Evolutionary conservation across 202 grass and related monocot genomes (phyloP), one percentile per base, ranked within the genome.

Genomic region (Schoenoplectus tabernaemontani): DNA sequence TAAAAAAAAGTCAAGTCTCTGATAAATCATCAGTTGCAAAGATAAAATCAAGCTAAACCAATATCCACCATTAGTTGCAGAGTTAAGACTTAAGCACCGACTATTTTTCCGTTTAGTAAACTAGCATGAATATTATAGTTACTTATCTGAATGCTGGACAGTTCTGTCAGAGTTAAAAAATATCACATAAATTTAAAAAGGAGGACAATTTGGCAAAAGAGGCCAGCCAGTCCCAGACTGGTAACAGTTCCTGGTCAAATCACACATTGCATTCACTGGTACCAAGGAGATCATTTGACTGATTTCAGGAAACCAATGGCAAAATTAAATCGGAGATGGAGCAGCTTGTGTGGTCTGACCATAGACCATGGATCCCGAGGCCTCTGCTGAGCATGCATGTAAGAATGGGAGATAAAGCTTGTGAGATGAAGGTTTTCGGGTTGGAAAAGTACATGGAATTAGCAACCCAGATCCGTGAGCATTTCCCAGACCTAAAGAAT

Each of bases 341-440:
- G 23, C 61, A 48, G 16, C 39, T 91, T 65, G 90, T 93, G 30
- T 93, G 93, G 78, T 96, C 88, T 1, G 65, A 78, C 44, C 81
- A 93, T 62, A 83, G 80, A 64, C 86, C 88, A 59, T 91, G 88
- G 84, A 77, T 76, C 64, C 90, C 86, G 11, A 84, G 83, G 32
- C 85, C 85, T 72, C 74, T 91, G 57, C 62, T 93, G 51, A 93
- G 90, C 81, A 73, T 93, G 87, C 90, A 93, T 78, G 85, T 88
- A 24, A 93, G 90, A 58, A 93, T 89, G 85, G 90, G 93, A 77
- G 86, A 89, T 72, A 93, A 97, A 82, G 86, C 93, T 83, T 89
- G 88, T n/a, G 90, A 87, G 79, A 91, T 97, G 88, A 70, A 68
- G 32, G 81, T 89, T 39, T 81, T 81, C 22, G 83, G 61, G 26